phyloP scores from a whole-genome alignment of 305 asterid genomes.

The Plantago coronopus region DNA sequence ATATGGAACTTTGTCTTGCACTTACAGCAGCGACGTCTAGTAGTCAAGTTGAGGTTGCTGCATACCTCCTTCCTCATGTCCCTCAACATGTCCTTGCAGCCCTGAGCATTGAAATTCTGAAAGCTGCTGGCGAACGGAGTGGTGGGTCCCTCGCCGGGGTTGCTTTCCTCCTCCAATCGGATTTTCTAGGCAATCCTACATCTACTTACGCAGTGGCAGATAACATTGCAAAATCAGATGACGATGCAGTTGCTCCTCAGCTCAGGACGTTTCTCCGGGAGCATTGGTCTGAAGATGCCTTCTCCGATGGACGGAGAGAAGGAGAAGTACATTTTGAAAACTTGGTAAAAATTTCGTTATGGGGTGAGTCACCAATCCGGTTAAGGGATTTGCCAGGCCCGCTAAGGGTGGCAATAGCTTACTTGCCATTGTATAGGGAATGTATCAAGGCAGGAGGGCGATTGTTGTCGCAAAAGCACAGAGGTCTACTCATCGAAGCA shows the following conservation, averaged over 20 bases:
- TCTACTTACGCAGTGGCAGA: slow-evolving; percentile 89
- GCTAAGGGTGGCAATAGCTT: slow-evolving; percentile 77
- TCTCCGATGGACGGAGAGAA: slow-evolving; percentile 43
- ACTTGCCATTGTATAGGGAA: slow-evolving; percentile 86
- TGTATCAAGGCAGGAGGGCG: slow-evolving; percentile 65
- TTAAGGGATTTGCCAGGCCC: slow-evolving; percentile 76
- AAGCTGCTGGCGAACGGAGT: slow-evolving; percentile 88
- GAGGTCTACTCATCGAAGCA: slow-evolving; percentile 85
- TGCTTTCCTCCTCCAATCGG: slow-evolving; percentile 73
- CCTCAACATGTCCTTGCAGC: slow-evolving; percentile 93
- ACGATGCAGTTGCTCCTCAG: slow-evolving; percentile 67
- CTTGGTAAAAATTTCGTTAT: slow-evolving; percentile 47
- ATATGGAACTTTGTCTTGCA: slow-evolving; percentile 95
- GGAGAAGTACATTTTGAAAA: slow-evolving; percentile 68
- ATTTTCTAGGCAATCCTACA: slow-evolving; percentile 67
- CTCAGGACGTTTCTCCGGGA: slow-evolving; percentile 57
- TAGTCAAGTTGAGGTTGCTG: slow-evolving; percentile 69
- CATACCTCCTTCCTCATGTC: slow-evolving; percentile 82
- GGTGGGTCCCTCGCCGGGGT: slow-evolving; percentile 91
- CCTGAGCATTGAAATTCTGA: slow-evolving; percentile 84
- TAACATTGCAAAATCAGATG: slow-evolving; percentile 70
- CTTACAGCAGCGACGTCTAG: slow-evolving; percentile 93
- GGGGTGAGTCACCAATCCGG: slow-evolving; percentile 67
- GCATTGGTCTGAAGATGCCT: slow-evolving; percentile 88
- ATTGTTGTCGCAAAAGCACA: slow-evolving; percentile 63